Percentiles rank a stretch among this genome's conserved stretches.
phyloP scores from a whole-genome alignment of 495 filamentous ascomycete genomes.

The Sporormia fimetaria region DNA sequence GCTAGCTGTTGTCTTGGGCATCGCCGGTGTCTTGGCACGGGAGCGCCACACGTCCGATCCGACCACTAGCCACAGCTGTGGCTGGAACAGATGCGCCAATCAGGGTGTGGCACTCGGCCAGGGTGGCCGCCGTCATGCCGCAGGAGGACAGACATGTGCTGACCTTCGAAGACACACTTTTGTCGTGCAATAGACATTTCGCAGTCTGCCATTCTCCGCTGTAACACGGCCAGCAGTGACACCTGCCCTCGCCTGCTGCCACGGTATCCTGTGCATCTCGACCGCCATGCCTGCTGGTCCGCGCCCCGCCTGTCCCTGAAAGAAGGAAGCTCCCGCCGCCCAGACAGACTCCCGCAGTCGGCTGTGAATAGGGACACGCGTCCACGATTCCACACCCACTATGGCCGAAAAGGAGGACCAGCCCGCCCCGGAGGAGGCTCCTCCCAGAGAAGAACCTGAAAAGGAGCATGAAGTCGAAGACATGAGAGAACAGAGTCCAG shows the following conservation, averaged over 20 bases:
- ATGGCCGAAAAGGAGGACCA: conserved; percentile 27
- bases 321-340: not conserved
- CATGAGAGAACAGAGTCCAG: conserved; percentile 1
- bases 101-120: too few species aligned
- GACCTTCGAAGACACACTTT: too few species aligned
- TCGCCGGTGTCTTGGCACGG: too few species aligned
- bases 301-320: conserved; percentile 16
- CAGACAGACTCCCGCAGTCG: not conserved
- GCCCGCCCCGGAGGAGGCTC: conserved; percentile 6
- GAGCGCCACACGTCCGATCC: too few species aligned
- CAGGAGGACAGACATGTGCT: too few species aligned
- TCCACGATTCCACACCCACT: not conserved
- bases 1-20: too few species aligned
- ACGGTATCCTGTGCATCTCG: not conserved
- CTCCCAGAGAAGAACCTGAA: conserved; percentile 7
- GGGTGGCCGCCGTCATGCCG: too few species aligned
- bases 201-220: too few species aligned
- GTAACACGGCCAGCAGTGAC: not conserved
- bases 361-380: conserved; percentile 6
- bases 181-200: too few species aligned
- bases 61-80: too few species aligned
- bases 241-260: not conserved
- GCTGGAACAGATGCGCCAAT: too few species aligned
- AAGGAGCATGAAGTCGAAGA: conserved; percentile 5
- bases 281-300: conserved; percentile 13